These are phyloP conservation scores for Ceratocystiopsis sp. DNA, from an alignment of 2,329 filamentous ascomycete genomes.

Conservation along the genomic window DNA sequence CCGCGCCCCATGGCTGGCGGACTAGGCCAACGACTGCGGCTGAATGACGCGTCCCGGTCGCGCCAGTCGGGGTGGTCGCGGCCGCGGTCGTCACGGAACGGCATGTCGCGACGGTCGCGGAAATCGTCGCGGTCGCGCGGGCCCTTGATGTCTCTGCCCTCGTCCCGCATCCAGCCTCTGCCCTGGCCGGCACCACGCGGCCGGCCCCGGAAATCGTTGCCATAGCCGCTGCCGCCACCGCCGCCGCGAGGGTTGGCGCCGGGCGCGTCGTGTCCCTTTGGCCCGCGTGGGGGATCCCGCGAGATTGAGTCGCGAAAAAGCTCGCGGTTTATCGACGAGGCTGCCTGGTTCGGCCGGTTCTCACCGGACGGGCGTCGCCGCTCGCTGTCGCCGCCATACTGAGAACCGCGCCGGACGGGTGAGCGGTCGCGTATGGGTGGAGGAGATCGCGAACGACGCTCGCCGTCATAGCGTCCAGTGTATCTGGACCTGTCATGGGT, in stretches of 20 bases:
- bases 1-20: constrained; percentile 36
- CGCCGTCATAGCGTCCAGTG: constrained; percentile 43
- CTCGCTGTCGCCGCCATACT: constrained; percentile 43
- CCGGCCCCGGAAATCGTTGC: constrained; percentile 48
- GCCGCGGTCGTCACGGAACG: constrained; percentile 36
- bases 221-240: constrained; percentile 25
- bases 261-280: constrained; percentile 33
- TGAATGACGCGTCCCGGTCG: constrained; percentile 30
- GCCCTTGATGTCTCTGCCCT: constrained; percentile 38
- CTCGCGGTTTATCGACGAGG: constrained; percentile 45
- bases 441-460: constrained; percentile 42
- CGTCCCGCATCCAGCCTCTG: constrained; percentile 44
- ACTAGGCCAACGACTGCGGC: constrained; percentile 40
- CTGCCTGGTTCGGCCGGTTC: constrained; percentile 34
- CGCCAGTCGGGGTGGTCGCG: constrained; percentile 37
- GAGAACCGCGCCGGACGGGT: constrained; percentile 39
- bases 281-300: constrained; percentile 64
- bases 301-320: constrained; percentile 35
- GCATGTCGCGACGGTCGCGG: constrained; percentile 32
- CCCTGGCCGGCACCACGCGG: constrained; percentile 39
- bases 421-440: constrained; percentile 44
- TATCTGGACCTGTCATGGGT: constrained; percentile 31
- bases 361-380: constrained; percentile 50
- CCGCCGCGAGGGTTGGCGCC: no score
- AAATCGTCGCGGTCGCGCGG: constrained; percentile 43